Base-by-base conservation (phyloP, 768 basidiomycete species). In the Lactarius tabidus region DNA sequence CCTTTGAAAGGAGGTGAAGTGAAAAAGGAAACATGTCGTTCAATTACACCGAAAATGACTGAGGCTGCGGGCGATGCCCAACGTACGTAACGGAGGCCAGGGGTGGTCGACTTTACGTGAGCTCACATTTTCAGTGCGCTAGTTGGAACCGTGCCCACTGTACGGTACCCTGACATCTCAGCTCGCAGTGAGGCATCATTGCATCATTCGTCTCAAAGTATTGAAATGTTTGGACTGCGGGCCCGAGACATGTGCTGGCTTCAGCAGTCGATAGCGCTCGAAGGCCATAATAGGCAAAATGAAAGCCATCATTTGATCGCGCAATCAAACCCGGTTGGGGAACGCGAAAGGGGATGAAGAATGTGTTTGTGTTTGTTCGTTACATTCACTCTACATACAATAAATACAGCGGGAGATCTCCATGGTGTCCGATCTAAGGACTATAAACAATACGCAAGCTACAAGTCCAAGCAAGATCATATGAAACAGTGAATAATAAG, bases 361-460 rank as follows among this genome's bases (percentile, higher is more conserved):
- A n/a, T n/a, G n/a, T n/a, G n/a, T n/a, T n/a, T 1, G 26, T 1
- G 31, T 43, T 51, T 51, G 38, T 26, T 66, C 38, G 66, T 66
- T 52, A 48, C 41, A 53, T 53, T 68, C 64, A 14, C 55, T 66
- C 59, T 66, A 67, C 66, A 55, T 65, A 67, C 58, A 67, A 68
- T 68, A 68, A 68, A 68, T 68, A 68, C 60, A 48, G 52, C 57
- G 31, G 52, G 38, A 68, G 26, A 60, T 38, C 57, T 58, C 60
- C 64, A 38, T 53, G 48, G 20, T 39, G 43, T 54, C 59, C 39
- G 38, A 52, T 67, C 67, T 68, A 68, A 29, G 39, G 57, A 58
- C 67, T 36, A 59, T 60, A 28, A 61, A 57, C 59, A 29, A 67
- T 65, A 68, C 51, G 67, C 59, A 60, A 67, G 48, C 48, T 57